Conservation (phyloP, 768 basidiomycete genomes). For the Amanita exitialis region DNA sequence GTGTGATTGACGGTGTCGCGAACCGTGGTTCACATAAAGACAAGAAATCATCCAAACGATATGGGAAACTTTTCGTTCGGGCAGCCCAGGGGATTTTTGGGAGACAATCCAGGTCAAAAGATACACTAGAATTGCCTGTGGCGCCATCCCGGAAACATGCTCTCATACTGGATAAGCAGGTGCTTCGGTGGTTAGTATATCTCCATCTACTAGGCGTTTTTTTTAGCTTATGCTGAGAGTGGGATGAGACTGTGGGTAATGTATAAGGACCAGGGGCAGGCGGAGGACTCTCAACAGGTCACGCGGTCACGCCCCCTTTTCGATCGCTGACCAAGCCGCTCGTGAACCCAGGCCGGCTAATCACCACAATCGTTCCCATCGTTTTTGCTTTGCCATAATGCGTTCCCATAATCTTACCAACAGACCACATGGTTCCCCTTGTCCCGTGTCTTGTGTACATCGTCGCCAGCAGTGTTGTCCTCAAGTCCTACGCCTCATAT, state of each 20-base stretch:
- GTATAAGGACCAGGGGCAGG: slow-evolving; percentile 61
- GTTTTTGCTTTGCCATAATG: no score
- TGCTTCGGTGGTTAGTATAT: slow-evolving; percentile 28
- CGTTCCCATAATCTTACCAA: no score
- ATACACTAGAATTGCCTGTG: neutral
- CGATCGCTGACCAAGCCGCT: no score
- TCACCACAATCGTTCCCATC: no score
- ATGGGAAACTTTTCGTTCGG: slow-evolving; percentile 19
- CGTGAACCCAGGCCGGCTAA: no score
- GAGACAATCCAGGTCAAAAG: slow-evolving; percentile 1
- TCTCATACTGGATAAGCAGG: neutral
- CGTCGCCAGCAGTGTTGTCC: no score
- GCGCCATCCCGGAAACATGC: neutral
- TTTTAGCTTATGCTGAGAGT: neutral
- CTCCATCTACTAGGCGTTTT: slow-evolving; percentile 37
- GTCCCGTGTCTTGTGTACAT: no score
- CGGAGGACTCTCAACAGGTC: no score
- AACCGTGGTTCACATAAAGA: neutral
- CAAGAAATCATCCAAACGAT: slow-evolving; percentile 5
- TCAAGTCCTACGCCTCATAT: no score
- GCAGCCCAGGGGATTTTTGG: slow-evolving; percentile 21
- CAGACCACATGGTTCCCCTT: no score
- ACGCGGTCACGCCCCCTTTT: no score
- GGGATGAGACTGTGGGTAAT: slow-evolving; percentile 31
- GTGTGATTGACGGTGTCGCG: neutral